phyloP scores from a whole-genome alignment of 2,329 filamentous ascomycete genomes.

The Aspergillus awamori region DNA sequence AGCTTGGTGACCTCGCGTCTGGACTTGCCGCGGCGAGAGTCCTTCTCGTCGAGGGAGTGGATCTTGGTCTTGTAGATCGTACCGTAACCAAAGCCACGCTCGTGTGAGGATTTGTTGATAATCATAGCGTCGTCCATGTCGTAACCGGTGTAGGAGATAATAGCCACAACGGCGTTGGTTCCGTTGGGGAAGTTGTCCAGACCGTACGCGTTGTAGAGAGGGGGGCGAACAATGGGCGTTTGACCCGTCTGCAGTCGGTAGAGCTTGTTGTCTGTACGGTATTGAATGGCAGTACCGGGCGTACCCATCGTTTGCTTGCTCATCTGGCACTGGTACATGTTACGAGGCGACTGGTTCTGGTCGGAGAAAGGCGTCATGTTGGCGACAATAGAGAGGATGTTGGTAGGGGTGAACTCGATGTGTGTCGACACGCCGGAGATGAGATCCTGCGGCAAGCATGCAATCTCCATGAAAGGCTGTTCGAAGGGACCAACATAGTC shows the following conservation, averaged over 20 bases:
- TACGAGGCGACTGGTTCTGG: constrained; percentile 97
- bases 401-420: constrained; percentile 90
- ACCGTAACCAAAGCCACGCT: constrained; percentile 92
- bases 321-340: constrained; percentile 99
- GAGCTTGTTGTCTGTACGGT: constrained; percentile 95
- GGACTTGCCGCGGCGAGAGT: constrained; percentile 65
- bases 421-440: constrained; percentile 88
- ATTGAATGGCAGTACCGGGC: constrained; percentile 77
- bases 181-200: constrained; percentile 98
- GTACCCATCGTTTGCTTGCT: constrained; percentile 99
- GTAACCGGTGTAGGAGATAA: constrained; percentile 98
- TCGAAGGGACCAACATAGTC: constrained; percentile 93
- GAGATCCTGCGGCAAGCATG: constrained; percentile 84
- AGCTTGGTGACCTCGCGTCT: constrained; percentile 74
- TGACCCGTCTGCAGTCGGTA: constrained; percentile 95
- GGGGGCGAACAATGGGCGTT: constrained; percentile 88
- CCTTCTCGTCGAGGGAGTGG: constrained; percentile 79
- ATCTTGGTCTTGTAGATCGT: constrained; percentile 98
- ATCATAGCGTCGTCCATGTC: constrained; percentile 99
- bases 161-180: constrained; percentile 91
- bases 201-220: constrained; percentile 92
- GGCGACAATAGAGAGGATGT: constrained; percentile 94
- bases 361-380: constrained; percentile 99
- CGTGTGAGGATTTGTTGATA: constrained; percentile 94
- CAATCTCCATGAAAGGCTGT: constrained; percentile 98